Evolutionary conservation across 2,329 filamentous ascomycete genomes (phyloP), one percentile per base, ranked within the genome.

Genomic region (Fusarium sp.): DNA sequence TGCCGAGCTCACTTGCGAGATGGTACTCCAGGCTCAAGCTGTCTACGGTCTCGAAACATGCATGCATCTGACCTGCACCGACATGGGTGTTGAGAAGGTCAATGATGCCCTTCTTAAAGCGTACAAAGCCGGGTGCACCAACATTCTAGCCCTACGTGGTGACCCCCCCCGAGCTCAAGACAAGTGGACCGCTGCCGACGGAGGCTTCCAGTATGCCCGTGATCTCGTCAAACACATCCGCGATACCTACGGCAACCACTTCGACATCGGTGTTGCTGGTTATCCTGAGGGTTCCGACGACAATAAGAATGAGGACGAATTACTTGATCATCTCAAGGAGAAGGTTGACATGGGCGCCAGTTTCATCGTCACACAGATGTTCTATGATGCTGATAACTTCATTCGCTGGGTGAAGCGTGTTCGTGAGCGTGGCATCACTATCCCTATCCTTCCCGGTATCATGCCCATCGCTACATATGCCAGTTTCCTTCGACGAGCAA

Each of bases 341-440:
- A 99, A 99, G 86, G 92, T 98, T 39, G 96, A 99, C 81, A 94
- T 94, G 67, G 96, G 96, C 58, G 95, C 93, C 71, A 92, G 93
- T 12, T 99, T 98, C 81, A 93, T 99, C 73, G 94, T 99, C 61
- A 98, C 96, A 0, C 96, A 99, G 85, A 99, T 99, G 96, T 98
- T 98, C 85, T 99, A 99, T 86, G 96, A 99, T 80, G 95, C 91
- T 56, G 96, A 99, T 79, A 96, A 96, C 81, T 99, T 99, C 84
- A 84, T 98, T 61, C 89, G 91, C 60, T 99, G 96, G 96, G 93
- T 97, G 42, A 87, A 90, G 76, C 96, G 94, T 81, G 95, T 96
- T 67, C 92, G 95, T 56, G 94, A 92, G 59, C 91, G 90, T 79
- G 96, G 96, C 54, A 96, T 99, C 80, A 91, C 85, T 33, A 87